Conservation (phyloP, 345 rosid genomes). For the Hevea brasiliensis region DNA sequence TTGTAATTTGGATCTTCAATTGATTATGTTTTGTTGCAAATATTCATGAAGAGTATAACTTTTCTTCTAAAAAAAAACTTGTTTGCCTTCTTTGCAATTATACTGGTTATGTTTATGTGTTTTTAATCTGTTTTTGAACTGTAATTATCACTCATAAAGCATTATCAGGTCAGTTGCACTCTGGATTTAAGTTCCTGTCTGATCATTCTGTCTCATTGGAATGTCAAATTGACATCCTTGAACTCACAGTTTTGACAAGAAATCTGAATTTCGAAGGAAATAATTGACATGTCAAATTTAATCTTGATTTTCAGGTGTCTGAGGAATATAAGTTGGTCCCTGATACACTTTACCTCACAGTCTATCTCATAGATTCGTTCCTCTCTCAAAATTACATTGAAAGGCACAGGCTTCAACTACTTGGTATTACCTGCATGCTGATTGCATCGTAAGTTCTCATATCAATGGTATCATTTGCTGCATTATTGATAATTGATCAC, state of each 20-base stretch:
- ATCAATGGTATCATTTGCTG: slow-evolving; percentile 14
- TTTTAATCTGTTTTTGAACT: background rate
- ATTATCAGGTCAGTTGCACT: background rate
- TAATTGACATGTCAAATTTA: background rate
- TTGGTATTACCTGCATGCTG: slow-evolving; percentile 95
- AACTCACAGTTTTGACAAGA: background rate
- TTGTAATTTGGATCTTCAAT: background rate
- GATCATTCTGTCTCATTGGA: background rate
- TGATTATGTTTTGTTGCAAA: background rate
- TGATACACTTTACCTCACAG: slow-evolving; percentile 86
- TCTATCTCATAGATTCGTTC: slow-evolving; percentile 75
- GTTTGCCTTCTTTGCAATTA: background rate
- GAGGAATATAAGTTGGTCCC: slow-evolving; percentile 86
- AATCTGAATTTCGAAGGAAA: slow-evolving; percentile 6
- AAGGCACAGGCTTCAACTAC: slow-evolving; percentile 78
- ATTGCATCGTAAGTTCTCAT: slow-evolving; percentile 77
- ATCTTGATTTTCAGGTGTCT: slow-evolving; percentile 63
- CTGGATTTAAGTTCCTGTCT: background rate
- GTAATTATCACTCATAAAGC: slow-evolving; percentile 1
- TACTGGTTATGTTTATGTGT: too few species aligned
- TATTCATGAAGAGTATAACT: background rate
- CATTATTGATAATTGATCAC: background rate
- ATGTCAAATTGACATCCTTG: background rate
- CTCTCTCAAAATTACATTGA: slow-evolving; percentile 68
- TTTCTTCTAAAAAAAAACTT: background rate